phyloP scores from a whole-genome alignment of 257 asterid species.

The Fraxinus anomala region DNA sequence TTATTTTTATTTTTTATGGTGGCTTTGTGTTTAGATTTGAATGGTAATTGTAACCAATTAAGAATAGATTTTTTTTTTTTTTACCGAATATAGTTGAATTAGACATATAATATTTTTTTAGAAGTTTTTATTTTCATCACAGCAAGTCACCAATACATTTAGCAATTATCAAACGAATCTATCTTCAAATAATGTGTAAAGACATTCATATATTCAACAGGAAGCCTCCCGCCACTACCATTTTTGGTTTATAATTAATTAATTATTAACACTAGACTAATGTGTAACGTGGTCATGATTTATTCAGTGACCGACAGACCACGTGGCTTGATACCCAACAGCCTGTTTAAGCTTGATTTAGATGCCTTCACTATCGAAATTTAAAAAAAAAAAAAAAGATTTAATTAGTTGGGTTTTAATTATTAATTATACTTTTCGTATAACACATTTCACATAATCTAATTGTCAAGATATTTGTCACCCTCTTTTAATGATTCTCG shows the following conservation, averaged over 20 bases:
- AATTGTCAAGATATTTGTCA: neutral
- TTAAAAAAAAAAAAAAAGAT: no score
- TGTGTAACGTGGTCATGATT: conserved; percentile 52
- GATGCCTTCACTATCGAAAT: conserved; percentile 5
- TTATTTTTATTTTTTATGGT: no score
- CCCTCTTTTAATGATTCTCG: neutral
- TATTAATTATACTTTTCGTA: neutral
- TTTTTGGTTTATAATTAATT: neutral
- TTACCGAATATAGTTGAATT: no score
- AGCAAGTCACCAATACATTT: no score
- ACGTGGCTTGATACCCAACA: conserved; percentile 66
- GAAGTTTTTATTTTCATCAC: no score
- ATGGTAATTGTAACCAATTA: no score
- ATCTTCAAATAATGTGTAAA: no score
- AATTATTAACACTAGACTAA: conserved; percentile 11
- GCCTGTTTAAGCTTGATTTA: conserved; percentile 28
- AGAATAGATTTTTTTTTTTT: no score
- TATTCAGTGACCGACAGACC: conserved; percentile 47
- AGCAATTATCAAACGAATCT: neutral
- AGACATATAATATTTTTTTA: no score
- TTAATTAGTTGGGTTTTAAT: neutral
- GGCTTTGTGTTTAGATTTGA: no score
- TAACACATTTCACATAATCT: neutral
- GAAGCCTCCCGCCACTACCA: neutral
- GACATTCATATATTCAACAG: neutral